Percentiles rank a stretch among this genome's conserved stretches.
phyloP scores from a whole-genome alignment of 106 monocot species.

The Allium cepa region DNA sequence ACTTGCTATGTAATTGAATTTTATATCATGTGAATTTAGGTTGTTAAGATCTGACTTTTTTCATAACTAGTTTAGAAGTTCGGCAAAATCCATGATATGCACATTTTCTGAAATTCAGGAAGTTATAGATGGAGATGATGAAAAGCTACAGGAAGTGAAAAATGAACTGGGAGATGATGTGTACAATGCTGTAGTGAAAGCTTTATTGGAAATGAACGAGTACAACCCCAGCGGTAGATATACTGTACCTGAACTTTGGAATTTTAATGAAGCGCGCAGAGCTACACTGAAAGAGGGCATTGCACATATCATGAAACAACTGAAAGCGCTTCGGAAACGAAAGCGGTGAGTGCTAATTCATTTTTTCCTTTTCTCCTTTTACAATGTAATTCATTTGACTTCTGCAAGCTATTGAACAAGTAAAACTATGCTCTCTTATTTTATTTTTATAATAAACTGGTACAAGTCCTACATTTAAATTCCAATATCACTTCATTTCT shows the following conservation, averaged over 20 bases:
- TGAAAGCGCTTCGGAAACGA: slow-evolving; percentile 20
- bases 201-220: slow-evolving; percentile 43
- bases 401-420: too few relatives aligned
- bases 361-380: too few relatives aligned
- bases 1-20: too few relatives aligned
- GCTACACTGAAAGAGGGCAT: slow-evolving; percentile 37
- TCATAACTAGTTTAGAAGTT: not conserved
- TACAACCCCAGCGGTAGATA: slow-evolving; percentile 47
- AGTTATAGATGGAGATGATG: slow-evolving; percentile 30
- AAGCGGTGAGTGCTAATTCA: slow-evolving; percentile 4
- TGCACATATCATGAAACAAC: slow-evolving; percentile 23
- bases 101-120: slow-evolving; percentile 17
- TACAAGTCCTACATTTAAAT: too few relatives aligned
- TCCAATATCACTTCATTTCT: too few relatives aligned
- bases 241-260: slow-evolving; percentile 29
- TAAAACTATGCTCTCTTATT: too few relatives aligned
- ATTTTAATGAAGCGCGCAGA: slow-evolving; percentile 24
- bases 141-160: slow-evolving; percentile 20
- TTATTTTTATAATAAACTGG: too few relatives aligned
- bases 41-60: too few relatives aligned
- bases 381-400: too few relatives aligned
- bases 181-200: slow-evolving; percentile 15
- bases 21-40: not conserved
- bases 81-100: too few relatives aligned
- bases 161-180: slow-evolving; percentile 29